phyloP scores from a whole-genome alignment of 768 basidiomycete genomes.

The Filobasidium wieringae region DNA sequence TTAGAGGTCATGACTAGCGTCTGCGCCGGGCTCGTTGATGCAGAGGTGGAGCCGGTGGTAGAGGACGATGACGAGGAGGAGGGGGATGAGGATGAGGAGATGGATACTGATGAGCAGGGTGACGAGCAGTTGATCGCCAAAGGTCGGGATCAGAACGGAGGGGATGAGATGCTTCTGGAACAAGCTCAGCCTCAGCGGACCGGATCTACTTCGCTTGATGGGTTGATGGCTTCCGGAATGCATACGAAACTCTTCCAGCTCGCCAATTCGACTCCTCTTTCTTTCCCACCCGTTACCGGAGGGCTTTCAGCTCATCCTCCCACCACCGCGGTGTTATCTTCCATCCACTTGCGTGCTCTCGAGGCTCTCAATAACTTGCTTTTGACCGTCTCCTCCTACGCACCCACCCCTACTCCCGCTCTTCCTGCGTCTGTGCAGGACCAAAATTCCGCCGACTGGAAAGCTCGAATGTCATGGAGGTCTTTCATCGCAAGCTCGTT shows the following conservation, averaged over 20 bases:
- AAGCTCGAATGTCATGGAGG: conserved; percentile 3
- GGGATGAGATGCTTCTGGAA: conserved; percentile 27
- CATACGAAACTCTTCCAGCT: conserved; percentile 53
- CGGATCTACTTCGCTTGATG: conserved; percentile 15
- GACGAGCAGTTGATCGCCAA: conserved; percentile 37
- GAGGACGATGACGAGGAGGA: conserved; percentile 23
- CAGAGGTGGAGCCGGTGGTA: background rate
- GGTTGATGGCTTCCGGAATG: conserved; percentile 20
- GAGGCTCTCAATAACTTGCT: conserved; percentile 87
- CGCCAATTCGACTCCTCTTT: conserved; percentile 62
- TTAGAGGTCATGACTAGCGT: conserved; percentile 75
- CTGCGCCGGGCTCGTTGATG: conserved; percentile 68
- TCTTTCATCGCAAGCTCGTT: conserved; percentile 50
- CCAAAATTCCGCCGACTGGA: conserved; percentile 38
- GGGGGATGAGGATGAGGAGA: conserved; percentile 27
- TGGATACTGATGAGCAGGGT: conserved; percentile 31
- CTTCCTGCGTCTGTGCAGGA: conserved; percentile 43
- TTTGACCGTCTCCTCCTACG: conserved; percentile 51
- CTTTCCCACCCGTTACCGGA: conserved; percentile 56
- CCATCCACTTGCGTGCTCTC: conserved; percentile 70
- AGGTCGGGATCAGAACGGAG: conserved; percentile 38
- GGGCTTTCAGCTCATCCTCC: conserved; percentile 69
- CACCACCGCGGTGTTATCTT: conserved; percentile 70
- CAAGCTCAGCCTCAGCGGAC: conserved; percentile 38
- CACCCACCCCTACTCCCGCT: conserved; percentile 39